Percentiles rank a stretch among this genome's conserved stretches.
These are phyloP conservation scores for Zasmidium citrigriseum DNA, from an alignment of 2,329 filamentous ascomycete genomes.

Conservation along the genomic window DNA sequence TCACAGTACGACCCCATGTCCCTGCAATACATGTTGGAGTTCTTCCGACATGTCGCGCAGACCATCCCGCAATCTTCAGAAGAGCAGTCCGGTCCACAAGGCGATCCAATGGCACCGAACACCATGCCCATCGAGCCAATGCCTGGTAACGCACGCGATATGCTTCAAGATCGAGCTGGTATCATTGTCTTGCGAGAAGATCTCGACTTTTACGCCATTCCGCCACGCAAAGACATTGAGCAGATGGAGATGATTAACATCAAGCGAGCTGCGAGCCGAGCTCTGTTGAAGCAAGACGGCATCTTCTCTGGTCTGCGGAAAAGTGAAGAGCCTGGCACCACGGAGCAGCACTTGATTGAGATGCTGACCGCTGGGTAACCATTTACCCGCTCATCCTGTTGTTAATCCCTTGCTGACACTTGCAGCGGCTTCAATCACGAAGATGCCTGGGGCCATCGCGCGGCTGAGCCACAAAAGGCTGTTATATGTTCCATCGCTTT, in stretches of 20 bases:
- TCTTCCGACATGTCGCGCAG: constrained; percentile 93
- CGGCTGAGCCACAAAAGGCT: constrained; percentile 97
- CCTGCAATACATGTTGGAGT: constrained; percentile 98
- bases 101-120: constrained; percentile 55
- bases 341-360: constrained; percentile 96
- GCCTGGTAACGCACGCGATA: constrained; percentile 63
- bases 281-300: constrained; percentile 84
- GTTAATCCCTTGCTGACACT: constrained; percentile 4
- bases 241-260: constrained; percentile 93
- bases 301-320: constrained; percentile 95
- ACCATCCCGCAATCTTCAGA: constrained; percentile 81
- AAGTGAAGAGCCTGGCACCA: constrained; percentile 93
- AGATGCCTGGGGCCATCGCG: constrained; percentile 92
- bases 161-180: constrained; percentile 83
- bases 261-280: constrained; percentile 85
- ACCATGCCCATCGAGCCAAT: constrained; percentile 71
- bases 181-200: constrained; percentile 97
- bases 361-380: constrained; percentile 99
- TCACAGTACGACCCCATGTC: constrained; percentile 92
- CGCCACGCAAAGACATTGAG: constrained; percentile 78
- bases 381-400: too few relatives aligned
- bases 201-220: constrained; percentile 95
- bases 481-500: constrained; percentile 96
- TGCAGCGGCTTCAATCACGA: constrained; percentile 91
- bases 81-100: constrained; percentile 43